Conservation (phyloP, 2,329 filamentous ascomycete species). For the Cryphonectria nitschkei region DNA sequence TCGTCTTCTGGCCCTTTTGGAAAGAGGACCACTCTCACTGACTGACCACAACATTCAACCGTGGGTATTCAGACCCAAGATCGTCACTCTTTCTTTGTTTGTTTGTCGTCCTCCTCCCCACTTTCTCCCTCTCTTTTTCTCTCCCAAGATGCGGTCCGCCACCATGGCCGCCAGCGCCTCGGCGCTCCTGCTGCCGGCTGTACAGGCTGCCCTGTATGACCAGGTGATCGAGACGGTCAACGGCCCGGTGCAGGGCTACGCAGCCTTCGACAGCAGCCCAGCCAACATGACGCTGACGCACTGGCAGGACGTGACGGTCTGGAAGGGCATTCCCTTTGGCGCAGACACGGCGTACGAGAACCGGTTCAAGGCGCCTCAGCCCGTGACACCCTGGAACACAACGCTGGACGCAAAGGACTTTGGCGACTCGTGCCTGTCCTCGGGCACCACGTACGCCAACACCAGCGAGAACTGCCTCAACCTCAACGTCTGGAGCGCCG, state of each 20-base stretch:
- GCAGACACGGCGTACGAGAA: conserved; percentile 43
- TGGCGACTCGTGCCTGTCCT: conserved; percentile 44
- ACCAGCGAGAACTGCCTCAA: conserved; percentile 56
- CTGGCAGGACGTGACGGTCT: conserved; percentile 49
- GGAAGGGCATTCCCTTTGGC: conserved; percentile 55
- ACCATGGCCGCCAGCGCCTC: neutral
- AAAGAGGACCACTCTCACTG: neutral
- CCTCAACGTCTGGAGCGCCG: conserved; percentile 51
- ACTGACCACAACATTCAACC: neutral
- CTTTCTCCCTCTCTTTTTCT: too few relatives aligned
- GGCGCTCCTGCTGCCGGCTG: conserved; percentile 16
- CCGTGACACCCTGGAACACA: conserved; percentile 34
- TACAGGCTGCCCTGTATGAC: conserved; percentile 30
- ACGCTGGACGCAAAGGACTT: conserved; percentile 40
- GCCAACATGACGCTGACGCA: conserved; percentile 28
- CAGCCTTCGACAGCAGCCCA: conserved; percentile 32
- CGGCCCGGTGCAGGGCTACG: conserved; percentile 31
- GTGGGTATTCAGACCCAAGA: neutral
- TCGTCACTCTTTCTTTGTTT: neutral
- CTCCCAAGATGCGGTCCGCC: conserved; percentile 11
- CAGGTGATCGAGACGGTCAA: conserved; percentile 29
- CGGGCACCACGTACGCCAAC: conserved; percentile 31
- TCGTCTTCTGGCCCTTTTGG: neutral
- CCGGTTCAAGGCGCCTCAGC: conserved; percentile 50
- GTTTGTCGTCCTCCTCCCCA: too few relatives aligned